Conservation (phyloP, 164 flowering plant genomes). For the Vitis rotundifolia region DNA sequence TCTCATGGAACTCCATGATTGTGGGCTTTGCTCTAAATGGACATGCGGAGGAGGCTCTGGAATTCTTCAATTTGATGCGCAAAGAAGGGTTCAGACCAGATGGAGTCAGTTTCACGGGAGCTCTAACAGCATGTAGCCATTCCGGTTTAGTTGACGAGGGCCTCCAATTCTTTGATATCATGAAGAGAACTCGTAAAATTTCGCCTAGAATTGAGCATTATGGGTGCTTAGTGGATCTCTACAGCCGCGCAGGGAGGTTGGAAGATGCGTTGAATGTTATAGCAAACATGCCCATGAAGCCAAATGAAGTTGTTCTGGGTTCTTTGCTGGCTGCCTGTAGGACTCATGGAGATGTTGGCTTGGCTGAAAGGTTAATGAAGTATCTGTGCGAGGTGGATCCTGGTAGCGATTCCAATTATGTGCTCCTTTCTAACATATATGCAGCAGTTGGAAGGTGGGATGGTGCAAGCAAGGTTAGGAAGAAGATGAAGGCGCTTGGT, state of each 20-base stretch:
- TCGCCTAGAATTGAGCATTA: constrained; percentile 63
- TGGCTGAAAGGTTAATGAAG: constrained; percentile 53
- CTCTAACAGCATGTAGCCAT: constrained; percentile 70
- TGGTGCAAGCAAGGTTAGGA: constrained; percentile 52
- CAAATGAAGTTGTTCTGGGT: constrained; percentile 62
- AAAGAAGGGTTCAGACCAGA: constrained; percentile 55
- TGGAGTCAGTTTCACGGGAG: constrained; percentile 66
- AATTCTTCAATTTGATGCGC: constrained; percentile 46
- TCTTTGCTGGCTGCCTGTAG: constrained; percentile 67
- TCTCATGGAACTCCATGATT: constrained; percentile 67
- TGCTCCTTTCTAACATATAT: constrained; percentile 59
- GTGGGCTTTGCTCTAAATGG: constrained; percentile 68
- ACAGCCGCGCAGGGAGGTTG: constrained; percentile 59
- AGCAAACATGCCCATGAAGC: constrained; percentile 61
- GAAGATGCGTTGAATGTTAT: constrained; percentile 50
- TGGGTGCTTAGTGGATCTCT: constrained; percentile 59
- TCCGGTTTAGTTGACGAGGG: constrained; percentile 64
- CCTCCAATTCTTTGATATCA: constrained; percentile 33
- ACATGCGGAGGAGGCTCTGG: constrained; percentile 48
- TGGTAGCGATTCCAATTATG: constrained; percentile 44
- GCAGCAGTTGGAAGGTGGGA: constrained; percentile 62
- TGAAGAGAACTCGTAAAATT: constrained; percentile 43
- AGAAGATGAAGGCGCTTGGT: constrained; percentile 53
- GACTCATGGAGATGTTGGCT: constrained; percentile 35
- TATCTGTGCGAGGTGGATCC: constrained; percentile 43